Base-by-base conservation (phyloP, 148 eudicot genomes). In the Rhododendron kiyosumense region DNA sequence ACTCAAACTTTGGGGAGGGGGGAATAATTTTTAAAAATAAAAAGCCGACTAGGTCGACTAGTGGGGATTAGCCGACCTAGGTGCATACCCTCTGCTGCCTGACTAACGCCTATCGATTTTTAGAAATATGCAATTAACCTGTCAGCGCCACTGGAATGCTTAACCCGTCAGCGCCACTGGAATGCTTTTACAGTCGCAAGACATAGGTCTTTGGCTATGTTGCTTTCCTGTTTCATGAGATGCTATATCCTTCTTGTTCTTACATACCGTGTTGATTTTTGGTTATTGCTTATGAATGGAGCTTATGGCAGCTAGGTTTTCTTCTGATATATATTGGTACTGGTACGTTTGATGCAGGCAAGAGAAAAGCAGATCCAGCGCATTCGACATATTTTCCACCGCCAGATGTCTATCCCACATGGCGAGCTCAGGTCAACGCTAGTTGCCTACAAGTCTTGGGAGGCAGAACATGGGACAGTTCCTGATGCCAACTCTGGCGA, bases 351-450 rank as follows among this genome's bases (percentile, higher is more conserved):
- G 83, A 57, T 81, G 77, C 91, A 96, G 99, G 89, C 89, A 78
- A 94, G 90, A 90, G 98, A 92, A 88, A 97, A 94, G 92, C 98
- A 95, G 87, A 91, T 90, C 54, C 95, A 97, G 92, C 95, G 91
- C n/a, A 88, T 95, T 75, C 90, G 98, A 46, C 92, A 86, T 86
- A 84, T 97, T 88, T 97, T 90, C 79, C 97, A 93, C 81, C 92
- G 99, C 15, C 98, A 95, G 85, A 88, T 97, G 78, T 94, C 99
- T 84, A 89, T 97, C 30, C 99, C 99, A 45, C 92, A 88, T 61
- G 82, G 73, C 83, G 91, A 93, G 86, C 86, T 91, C 84, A 88
- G 76, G 74, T 89, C 90, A 20, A 91, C 89, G 83, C 93, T 95
- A 80, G 89, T 88, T 38, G 90, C 93, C 54, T 97, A 97, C 86